These are phyloP conservation scores for Colletotrichum filicis DNA, from an alignment of 2,329 filamentous ascomycete species.

Conservation along the genomic window DNA sequence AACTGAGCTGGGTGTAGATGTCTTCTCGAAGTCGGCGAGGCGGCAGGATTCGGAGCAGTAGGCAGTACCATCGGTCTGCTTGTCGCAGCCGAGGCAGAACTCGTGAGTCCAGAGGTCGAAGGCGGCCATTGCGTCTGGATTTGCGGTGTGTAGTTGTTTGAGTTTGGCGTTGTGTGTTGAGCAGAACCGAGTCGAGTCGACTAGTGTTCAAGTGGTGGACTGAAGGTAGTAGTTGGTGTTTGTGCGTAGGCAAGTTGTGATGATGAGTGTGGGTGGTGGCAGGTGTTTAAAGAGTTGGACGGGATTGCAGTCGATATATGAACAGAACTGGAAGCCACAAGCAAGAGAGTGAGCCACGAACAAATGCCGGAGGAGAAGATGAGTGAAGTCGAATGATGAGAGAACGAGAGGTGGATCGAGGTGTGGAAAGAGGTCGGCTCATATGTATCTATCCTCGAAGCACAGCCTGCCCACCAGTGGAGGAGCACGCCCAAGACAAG, in stretches of 20 bases:
- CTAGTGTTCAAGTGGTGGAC: background rate
- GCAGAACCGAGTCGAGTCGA: conserved; percentile 14
- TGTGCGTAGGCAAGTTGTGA: background rate
- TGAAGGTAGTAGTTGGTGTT: background rate
- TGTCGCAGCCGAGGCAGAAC: conserved; percentile 94
- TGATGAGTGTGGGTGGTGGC: background rate
- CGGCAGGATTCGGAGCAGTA: conserved; percentile 96
- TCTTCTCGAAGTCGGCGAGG: conserved; percentile 86
- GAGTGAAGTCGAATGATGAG: conserved; percentile 37
- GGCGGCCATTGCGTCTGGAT: conserved; percentile 16
- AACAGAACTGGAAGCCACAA: conserved; percentile 23
- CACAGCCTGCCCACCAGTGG: conserved; percentile 35
- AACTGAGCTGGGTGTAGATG: conserved; percentile 66
- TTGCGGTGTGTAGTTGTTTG: background rate
- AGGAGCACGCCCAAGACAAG: conserved; percentile 19
- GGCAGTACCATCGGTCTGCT: conserved; percentile 81
- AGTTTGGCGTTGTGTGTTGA: background rate
- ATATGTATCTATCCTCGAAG: conserved; percentile 38
- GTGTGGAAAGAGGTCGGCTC: conserved; percentile 36
- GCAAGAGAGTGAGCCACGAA: conserved; percentile 29
- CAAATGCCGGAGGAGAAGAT: conserved; percentile 25
- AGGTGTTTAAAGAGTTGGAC: conserved; percentile 9
- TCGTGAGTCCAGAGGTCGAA: conserved; percentile 81
- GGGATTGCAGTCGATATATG: conserved; percentile 24
- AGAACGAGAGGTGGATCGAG: conserved; percentile 27